These are phyloP conservation scores for Adansonia rubrostipa DNA, from an alignment of 441 rosid species.

Conservation along the genomic window DNA sequence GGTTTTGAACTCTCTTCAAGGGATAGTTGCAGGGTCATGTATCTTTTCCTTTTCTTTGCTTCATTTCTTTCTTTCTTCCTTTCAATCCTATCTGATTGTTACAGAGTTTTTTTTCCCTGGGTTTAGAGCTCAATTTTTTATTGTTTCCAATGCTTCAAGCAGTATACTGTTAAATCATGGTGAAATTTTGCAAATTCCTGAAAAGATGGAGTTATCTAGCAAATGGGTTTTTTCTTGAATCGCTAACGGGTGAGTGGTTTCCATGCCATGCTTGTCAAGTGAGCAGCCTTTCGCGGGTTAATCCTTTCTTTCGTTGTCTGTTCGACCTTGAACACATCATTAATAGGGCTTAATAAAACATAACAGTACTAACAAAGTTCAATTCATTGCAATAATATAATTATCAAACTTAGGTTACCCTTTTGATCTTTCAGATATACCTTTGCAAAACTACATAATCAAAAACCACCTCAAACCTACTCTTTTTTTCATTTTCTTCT, in stretches of 20 bases:
- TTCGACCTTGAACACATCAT: slow-evolving; percentile 46
- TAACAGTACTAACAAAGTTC: not conserved
- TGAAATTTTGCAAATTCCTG: not conserved
- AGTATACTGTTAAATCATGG: not conserved
- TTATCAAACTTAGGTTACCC: not conserved
- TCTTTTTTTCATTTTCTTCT: not conserved
- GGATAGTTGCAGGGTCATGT: not conserved
- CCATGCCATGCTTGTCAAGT: slow-evolving; percentile 48
- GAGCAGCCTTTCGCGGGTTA: slow-evolving; percentile 41
- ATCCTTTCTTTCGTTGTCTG: slow-evolving; percentile 54
- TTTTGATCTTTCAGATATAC: not conserved
- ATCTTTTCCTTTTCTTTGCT: not conserved
- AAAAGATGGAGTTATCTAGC: not conserved
- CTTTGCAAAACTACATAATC: not conserved
- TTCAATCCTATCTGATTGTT: not conserved
- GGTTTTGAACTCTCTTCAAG: not conserved
- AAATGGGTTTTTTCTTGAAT: not conserved
- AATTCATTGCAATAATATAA: not conserved
- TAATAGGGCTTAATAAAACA: not conserved
- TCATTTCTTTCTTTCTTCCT: not conserved
- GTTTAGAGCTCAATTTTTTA: not conserved
- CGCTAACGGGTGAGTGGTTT: slow-evolving; percentile 35
- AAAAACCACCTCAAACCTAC: too few relatives aligned
- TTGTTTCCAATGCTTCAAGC: not conserved
- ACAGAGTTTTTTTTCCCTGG: too few relatives aligned